A percentile compares a stretch with the other conserved stretches of the same genome.
phyloP scores from a whole-genome alignment of 2,329 filamentous ascomycete species.

The Fusarium pilosicola region DNA sequence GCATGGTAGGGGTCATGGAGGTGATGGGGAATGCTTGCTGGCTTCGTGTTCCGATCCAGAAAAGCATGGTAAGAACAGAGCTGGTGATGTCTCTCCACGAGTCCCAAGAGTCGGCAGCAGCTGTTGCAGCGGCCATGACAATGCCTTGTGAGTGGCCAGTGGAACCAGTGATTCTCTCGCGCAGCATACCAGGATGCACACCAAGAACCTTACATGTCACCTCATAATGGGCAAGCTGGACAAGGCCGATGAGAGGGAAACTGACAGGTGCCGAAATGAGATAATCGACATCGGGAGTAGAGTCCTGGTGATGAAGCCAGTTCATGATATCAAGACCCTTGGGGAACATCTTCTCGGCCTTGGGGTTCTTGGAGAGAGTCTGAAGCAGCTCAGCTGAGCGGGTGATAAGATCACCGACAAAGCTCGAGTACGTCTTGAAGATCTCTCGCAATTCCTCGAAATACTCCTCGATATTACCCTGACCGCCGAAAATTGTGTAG shows the following conservation, averaged over 20 bases:
- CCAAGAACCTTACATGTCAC: slow-evolving; percentile 94
- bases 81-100: slow-evolving; percentile 83
- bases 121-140: slow-evolving; percentile 90
- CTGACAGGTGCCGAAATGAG: slow-evolving; percentile 94
- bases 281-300: slow-evolving; percentile 94
- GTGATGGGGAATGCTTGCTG: slow-evolving; percentile 97
- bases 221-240: slow-evolving; percentile 94
- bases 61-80: slow-evolving; percentile 89
- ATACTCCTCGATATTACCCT: slow-evolving; percentile 99
- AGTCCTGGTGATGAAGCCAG: slow-evolving; percentile 90
- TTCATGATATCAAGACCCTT: slow-evolving; percentile 96
- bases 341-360: slow-evolving; percentile 93
- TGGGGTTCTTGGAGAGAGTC: slow-evolving; percentile 81
- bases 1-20: slow-evolving; percentile 87
- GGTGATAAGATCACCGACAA: slow-evolving; percentile 85
- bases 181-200: slow-evolving; percentile 86
- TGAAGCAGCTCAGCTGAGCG: slow-evolving; percentile 89
- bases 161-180: slow-evolving; percentile 84
- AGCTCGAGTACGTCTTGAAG: slow-evolving; percentile 89
- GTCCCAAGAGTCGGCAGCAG: slow-evolving; percentile 92
- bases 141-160: slow-evolving; percentile 98
- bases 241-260: slow-evolving; percentile 93
- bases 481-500: slow-evolving; percentile 95
- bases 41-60: slow-evolving; percentile 98
- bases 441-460: slow-evolving; percentile 96